phyloP scores from a whole-genome alignment of 1,139 yeast species.

The Zygoascus hellenicus region DNA sequence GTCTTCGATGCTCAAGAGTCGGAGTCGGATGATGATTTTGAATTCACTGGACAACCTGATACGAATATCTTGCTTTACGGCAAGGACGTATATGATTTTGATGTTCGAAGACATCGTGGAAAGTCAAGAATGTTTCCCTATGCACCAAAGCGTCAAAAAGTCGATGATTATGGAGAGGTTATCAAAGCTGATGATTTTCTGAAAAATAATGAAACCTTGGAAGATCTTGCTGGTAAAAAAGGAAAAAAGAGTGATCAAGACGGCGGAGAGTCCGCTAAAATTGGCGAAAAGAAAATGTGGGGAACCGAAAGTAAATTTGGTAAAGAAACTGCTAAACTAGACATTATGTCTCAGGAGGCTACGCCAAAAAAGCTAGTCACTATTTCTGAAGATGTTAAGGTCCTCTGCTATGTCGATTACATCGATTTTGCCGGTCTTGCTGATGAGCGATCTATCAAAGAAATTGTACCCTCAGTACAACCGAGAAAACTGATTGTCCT shows the following conservation, averaged over 20 bases:
- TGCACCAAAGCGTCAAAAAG: constrained; percentile 48
- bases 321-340: constrained; percentile 47
- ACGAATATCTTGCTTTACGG: constrained; percentile 30
- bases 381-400: constrained; percentile 37
- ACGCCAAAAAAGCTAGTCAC: constrained; percentile 49
- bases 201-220: constrained; percentile 17
- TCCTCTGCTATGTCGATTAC: constrained; percentile 68
- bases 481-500: constrained; percentile 66
- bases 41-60: constrained; percentile 27
- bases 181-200: constrained; percentile 61
- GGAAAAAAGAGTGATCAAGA: constrained; percentile 12
- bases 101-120: constrained; percentile 54
- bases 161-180: constrained; percentile 82
- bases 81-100: constrained; percentile 51
- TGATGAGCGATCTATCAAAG: constrained; percentile 73
- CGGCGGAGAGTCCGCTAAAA: constrained; percentile 24
- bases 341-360: constrained; percentile 41
- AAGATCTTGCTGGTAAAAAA: constrained; percentile 11
- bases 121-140: constrained; percentile 73
- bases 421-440: constrained; percentile 83
- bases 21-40: constrained; percentile 32
- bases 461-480: constrained; percentile 72
- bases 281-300: constrained; percentile 39
- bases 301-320: constrained; percentile 25
- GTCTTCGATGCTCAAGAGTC: constrained; percentile 31